Evolutionary conservation across 129 eudicot species (phyloP).

Genomic region (Flaveria ramosissima): DNA sequence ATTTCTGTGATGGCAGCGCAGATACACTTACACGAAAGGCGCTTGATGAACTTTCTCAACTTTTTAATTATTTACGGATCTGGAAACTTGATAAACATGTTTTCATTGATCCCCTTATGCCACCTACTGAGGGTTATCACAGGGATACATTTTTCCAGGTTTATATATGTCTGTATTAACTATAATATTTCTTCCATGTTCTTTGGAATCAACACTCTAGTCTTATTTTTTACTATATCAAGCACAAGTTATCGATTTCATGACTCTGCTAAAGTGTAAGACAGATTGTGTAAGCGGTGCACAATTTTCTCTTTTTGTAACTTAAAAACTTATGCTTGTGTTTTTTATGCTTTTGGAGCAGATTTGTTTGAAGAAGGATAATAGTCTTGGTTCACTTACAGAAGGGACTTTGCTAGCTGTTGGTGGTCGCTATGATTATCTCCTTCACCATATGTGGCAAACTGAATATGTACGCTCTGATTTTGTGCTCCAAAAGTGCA

Average conservation of each 20-base stretch:
- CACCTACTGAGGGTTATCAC: conserved; percentile 89
- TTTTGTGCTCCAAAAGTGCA: background rate
- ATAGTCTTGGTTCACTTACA: conserved; percentile 54
- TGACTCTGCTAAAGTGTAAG: conserved; percentile 9
- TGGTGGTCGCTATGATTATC: conserved; percentile 94
- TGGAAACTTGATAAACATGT: conserved; percentile 72
- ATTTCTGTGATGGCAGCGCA: conserved; percentile 33
- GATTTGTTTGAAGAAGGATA: conserved; percentile 70
- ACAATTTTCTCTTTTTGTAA: background rate
- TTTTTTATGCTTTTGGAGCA: conserved; percentile 30
- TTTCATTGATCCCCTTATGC: conserved; percentile 86
- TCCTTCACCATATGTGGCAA: conserved; percentile 61
- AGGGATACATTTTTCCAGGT: conserved; percentile 92
- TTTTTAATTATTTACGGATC: conserved; percentile 68
- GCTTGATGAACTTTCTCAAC: conserved; percentile 86
- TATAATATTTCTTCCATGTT: background rate
- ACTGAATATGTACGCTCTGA: conserved; percentile 55
- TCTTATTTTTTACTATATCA: background rate
- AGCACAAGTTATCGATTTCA: background rate
- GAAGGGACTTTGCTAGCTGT: conserved; percentile 92
- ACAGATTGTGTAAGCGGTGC: background rate
- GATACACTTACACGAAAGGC: conserved; percentile 81
- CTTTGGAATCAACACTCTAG: background rate
- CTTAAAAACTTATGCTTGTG: conserved; percentile 23
- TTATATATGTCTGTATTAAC: background rate